A percentile compares a stretch with the other conserved stretches of the same genome.
Conservation (phyloP, 495 filamentous ascomycete species). For the Pyrenopolyporus hunteri region DNA sequence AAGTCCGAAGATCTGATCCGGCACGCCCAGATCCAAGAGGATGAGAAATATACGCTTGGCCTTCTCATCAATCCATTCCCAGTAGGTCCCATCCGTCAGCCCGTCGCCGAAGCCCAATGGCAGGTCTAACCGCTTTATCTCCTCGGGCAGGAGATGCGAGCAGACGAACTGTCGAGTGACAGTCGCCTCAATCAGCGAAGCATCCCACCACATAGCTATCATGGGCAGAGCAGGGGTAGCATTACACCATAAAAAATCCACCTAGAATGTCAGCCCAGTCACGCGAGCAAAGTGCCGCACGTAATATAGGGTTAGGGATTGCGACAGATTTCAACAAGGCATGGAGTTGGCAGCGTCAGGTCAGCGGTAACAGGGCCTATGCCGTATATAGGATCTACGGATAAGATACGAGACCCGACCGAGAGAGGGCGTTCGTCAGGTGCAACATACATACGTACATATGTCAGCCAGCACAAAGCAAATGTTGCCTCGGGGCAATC, state of each 20-base stretch:
- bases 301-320: slow-evolving; percentile 19
- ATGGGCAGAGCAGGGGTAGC: slow-evolving; percentile 35
- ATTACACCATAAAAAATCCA: slow-evolving; percentile 37
- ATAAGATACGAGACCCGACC: slow-evolving; percentile 23
- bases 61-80: slow-evolving; percentile 87
- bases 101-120: slow-evolving; percentile 84
- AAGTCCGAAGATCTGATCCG: slow-evolving; percentile 83
- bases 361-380: slow-evolving; percentile 4
- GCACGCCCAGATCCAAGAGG: slow-evolving; percentile 76
- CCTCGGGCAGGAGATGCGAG: slow-evolving; percentile 67
- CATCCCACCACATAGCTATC: slow-evolving; percentile 75
- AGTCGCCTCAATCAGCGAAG: slow-evolving; percentile 74
- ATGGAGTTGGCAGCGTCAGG: slow-evolving; percentile 21
- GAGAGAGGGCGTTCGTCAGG: slow-evolving; percentile 25
- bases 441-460: slow-evolving; percentile 27
- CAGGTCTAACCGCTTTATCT: slow-evolving; percentile 69
- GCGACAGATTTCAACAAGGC: slow-evolving; percentile 8
- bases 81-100: slow-evolving; percentile 87
- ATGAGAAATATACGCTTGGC: slow-evolving; percentile 83
- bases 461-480: slow-evolving; percentile 28
- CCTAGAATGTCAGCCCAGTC: slow-evolving; percentile 27
- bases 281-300: slow-evolving; percentile 20
- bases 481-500: slow-evolving; percentile 27
- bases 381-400: slow-evolving; percentile 34
- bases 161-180: slow-evolving; percentile 74